Percentiles rank a stretch among this genome's conserved stretches.
Evolutionary conservation across 495 filamentous ascomycete genomes (phyloP).

Genomic region (Penicillium roqueforti): DNA sequence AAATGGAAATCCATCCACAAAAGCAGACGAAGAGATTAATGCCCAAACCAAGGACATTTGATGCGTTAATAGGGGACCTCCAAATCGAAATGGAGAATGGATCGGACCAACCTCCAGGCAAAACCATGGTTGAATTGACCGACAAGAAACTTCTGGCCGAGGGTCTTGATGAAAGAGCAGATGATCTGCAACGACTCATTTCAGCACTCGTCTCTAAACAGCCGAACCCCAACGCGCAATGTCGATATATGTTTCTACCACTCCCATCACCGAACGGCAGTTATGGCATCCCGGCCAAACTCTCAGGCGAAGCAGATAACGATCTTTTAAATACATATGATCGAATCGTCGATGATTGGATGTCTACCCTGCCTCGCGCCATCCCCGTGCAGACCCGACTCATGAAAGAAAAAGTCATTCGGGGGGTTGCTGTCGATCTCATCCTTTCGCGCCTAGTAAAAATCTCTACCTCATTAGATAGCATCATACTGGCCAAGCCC

Average conservation of each 20-base stretch:
- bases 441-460: conserved; percentile 31
- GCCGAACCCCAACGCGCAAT: conserved; percentile 1
- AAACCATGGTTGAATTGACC: conserved; percentile 34
- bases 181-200: conserved; percentile 24
- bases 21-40: neutral
- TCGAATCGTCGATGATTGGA: conserved; percentile 37
- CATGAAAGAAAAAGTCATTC: conserved; percentile 39
- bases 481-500: neutral
- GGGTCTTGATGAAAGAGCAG: conserved; percentile 35
- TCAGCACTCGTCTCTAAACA: conserved; percentile 12
- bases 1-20: conserved; percentile 8
- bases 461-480: conserved; percentile 11
- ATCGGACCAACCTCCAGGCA: conserved; percentile 5
- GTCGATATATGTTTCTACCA: conserved; percentile 20
- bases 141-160: conserved; percentile 21
- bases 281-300: conserved; percentile 4
- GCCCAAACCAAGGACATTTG: conserved; percentile 14
- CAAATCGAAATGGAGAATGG: conserved; percentile 4
- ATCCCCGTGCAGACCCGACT: conserved; percentile 38
- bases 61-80: conserved; percentile 16
- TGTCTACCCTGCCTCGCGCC: conserved; percentile 29
- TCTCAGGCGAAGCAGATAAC: conserved; percentile 6
- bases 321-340: conserved; percentile 37
- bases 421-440: conserved; percentile 38
- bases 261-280: conserved; percentile 10